These are phyloP conservation scores for Rickenella mellea DNA, from an alignment of 768 basidiomycete genomes.

Conservation along the genomic window DNA sequence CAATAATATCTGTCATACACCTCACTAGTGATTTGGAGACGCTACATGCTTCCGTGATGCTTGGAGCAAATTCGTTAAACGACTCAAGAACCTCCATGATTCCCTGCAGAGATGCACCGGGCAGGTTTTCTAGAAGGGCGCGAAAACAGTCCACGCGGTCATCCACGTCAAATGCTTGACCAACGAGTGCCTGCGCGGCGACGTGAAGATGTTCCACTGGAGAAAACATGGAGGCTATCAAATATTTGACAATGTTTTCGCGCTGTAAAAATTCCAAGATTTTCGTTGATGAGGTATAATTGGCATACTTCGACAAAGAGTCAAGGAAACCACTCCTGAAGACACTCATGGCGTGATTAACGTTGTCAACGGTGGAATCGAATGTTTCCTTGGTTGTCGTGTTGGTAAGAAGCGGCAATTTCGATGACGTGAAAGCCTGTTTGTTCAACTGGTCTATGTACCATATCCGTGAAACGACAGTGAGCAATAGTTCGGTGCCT, in stretches of 20 bases:
- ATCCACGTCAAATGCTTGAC: slow-evolving; percentile 84
- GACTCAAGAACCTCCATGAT: slow-evolving; percentile 56
- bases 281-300: slow-evolving; percentile 44
- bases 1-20: slow-evolving; percentile 87
- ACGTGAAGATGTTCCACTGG: slow-evolving; percentile 67
- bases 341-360: slow-evolving; percentile 51
- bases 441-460: slow-evolving; percentile 60
- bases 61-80: slow-evolving; percentile 53
- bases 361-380: slow-evolving; percentile 25
- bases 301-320: slow-evolving; percentile 53
- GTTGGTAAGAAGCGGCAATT: no score
- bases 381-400: slow-evolving; percentile 48
- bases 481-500: slow-evolving; percentile 49
- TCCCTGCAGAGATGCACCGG: slow-evolving; percentile 60
- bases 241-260: slow-evolving; percentile 46
- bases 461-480: slow-evolving; percentile 46
- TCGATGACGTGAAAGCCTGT: no score
- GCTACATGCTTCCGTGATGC: slow-evolving; percentile 77
- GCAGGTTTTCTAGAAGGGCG: slow-evolving; percentile 57
- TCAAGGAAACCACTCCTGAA: slow-evolving; percentile 57
- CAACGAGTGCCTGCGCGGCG: slow-evolving; percentile 71
- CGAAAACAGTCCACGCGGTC: slow-evolving; percentile 83
- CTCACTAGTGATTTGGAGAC: slow-evolving; percentile 86
- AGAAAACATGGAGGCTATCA: slow-evolving; percentile 69
- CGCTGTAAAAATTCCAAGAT: slow-evolving; percentile 46